Conservation (phyloP, 2,329 filamentous ascomycete genomes). For the Parastagonospora nodorum region DNA sequence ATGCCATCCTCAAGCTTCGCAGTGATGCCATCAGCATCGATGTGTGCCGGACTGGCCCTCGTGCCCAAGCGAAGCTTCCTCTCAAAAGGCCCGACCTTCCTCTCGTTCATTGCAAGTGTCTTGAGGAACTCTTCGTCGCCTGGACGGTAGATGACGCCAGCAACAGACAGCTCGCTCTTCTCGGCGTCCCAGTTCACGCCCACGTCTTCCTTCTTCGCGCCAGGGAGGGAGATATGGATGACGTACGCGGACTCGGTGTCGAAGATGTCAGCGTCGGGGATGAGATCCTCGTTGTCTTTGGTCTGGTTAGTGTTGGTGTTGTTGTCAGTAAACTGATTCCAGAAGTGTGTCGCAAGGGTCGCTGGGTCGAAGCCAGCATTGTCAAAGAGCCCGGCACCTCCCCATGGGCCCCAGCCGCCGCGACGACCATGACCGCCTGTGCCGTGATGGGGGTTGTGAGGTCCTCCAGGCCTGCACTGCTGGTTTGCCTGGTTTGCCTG, state of each 20-base stretch:
- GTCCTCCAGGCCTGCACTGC: slow-evolving; percentile 13
- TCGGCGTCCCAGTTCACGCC: slow-evolving; percentile 77
- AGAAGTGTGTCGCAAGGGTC: slow-evolving; percentile 41
- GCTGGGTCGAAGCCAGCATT: slow-evolving; percentile 27
- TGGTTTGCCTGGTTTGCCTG: slow-evolving; percentile 11
- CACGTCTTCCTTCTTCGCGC: slow-evolving; percentile 78
- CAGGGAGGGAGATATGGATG: slow-evolving; percentile 75
- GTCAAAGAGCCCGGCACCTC: slow-evolving; percentile 17
- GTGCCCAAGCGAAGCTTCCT: slow-evolving; percentile 67
- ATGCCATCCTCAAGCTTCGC: slow-evolving; percentile 82
- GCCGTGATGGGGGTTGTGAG: slow-evolving; percentile 21
- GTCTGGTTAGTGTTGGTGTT: slow-evolving; percentile 18
- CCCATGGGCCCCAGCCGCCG: slow-evolving; percentile 35
- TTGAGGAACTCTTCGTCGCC: slow-evolving; percentile 71
- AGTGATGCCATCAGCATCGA: slow-evolving; percentile 70
- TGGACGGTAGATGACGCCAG: slow-evolving; percentile 74
- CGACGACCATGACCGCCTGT: slow-evolving; percentile 16
- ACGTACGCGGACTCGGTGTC: slow-evolving; percentile 66
- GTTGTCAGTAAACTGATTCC: slow-evolving; percentile 36
- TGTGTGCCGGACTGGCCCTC: slow-evolving; percentile 60
- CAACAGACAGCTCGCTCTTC: slow-evolving; percentile 66
- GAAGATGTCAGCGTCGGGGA: slow-evolving; percentile 76
- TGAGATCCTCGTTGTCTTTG: slow-evolving; percentile 52
- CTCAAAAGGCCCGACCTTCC: slow-evolving; percentile 76
- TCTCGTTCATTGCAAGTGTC: slow-evolving; percentile 67